Evolutionary conservation across 345 rosid genomes (phyloP).

Genomic region (Eucalyptus curtisii): DNA sequence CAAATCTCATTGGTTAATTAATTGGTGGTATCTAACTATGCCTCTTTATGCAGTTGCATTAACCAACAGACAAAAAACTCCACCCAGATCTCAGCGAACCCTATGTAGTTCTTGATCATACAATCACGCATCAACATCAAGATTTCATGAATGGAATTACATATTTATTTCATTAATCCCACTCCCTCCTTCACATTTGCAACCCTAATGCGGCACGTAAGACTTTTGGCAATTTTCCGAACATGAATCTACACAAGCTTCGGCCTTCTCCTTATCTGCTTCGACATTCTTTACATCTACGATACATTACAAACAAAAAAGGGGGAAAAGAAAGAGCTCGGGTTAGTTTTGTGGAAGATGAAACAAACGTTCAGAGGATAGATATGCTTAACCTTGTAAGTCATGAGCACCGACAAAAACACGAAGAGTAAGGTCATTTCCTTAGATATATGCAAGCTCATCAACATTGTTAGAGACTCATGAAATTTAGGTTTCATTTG

Average conservation of each 20-base stretch:
- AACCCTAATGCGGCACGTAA: background rate
- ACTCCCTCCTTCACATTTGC: background rate
- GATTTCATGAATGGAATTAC: background rate
- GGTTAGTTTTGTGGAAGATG: background rate
- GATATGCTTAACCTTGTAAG: background rate
- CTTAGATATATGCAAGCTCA: background rate
- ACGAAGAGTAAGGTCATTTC: background rate
- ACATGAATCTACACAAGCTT: background rate
- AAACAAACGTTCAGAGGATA: background rate
- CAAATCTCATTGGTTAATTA: too few species aligned
- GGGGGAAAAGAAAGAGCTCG: fast-evolving
- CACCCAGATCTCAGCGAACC: background rate
- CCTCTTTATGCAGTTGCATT: background rate
- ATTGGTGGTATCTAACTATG: too few species aligned
- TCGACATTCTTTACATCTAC: background rate
- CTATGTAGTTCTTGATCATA: background rate
- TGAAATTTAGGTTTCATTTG: background rate
- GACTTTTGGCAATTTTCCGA: background rate
- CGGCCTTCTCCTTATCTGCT: background rate
- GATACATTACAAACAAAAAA: background rate
- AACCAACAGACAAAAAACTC: background rate
- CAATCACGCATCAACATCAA: background rate
- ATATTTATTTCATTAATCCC: background rate
- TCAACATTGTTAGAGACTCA: background rate
- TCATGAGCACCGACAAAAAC: background rate